Evolutionary conservation across 1,284 basidiomycete species (phyloP).

Genomic region (Takashimella koratensis): DNA sequence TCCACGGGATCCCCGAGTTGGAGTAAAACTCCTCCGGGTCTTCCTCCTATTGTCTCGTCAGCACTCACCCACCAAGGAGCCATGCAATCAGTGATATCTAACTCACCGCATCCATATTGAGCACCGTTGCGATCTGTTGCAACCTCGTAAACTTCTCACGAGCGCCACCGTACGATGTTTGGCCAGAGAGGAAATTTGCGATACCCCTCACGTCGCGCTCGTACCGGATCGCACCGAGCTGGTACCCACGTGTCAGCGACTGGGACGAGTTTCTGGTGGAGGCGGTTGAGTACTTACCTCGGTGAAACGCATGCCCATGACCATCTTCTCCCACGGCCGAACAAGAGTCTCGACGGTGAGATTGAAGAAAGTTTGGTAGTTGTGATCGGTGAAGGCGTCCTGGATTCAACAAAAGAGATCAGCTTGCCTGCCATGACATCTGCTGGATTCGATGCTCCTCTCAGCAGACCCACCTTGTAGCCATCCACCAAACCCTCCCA

Average conservation of each 20-base stretch:
- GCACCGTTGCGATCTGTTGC: constrained; percentile 86
- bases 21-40: constrained; percentile 89
- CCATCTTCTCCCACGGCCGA: constrained; percentile 87
- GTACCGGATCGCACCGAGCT: constrained; percentile 96
- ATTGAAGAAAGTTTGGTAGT: constrained; percentile 80
- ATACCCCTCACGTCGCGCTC: constrained; percentile 88
- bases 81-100: constrained; percentile 1
- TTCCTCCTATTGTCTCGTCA: constrained; percentile 62
- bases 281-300: constrained; percentile 59
- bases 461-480: constrained; percentile 62
- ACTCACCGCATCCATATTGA: constrained; percentile 82
- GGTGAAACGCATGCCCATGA: constrained; percentile 75
- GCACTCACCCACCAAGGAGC: constrained; percentile 6
- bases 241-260: background rate
- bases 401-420: constrained; percentile 45
- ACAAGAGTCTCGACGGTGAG: constrained; percentile 81
- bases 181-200: constrained; percentile 74
- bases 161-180: constrained; percentile 79
- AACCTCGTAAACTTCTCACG: constrained; percentile 87
- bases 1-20: constrained; percentile 86
- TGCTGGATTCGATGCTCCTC: background rate
- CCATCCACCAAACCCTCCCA: constrained; percentile 83
- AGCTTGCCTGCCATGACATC: background rate
- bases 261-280: background rate
- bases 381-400: constrained; percentile 80